Conservation (phyloP, 179 eudicot genomes). For the Beta macrorhiza region DNA sequence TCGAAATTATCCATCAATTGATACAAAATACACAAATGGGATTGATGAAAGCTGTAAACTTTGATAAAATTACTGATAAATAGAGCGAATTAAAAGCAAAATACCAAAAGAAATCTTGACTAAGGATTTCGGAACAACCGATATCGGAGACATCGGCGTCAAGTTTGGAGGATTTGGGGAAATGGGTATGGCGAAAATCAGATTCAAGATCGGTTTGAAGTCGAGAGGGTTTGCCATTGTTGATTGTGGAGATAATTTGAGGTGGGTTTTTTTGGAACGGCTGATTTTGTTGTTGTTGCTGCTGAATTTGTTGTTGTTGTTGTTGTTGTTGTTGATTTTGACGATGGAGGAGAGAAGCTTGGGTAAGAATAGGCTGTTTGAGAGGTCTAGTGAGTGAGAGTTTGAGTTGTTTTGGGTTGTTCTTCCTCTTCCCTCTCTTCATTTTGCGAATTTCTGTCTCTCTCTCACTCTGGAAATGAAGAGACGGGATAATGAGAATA, state of each 20-base stretch:
- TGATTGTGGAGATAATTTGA: too few species aligned
- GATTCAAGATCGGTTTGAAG: slow-evolving; percentile 37
- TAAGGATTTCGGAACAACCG: slow-evolving; percentile 52
- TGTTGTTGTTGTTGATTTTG: slow-evolving; percentile 1
- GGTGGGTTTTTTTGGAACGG: background rate
- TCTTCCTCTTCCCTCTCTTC: slow-evolving; percentile 25
- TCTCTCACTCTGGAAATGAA: background rate
- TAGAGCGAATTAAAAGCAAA: background rate
- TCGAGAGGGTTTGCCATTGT: slow-evolving; percentile 10
- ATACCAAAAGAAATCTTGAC: slow-evolving; percentile 95
- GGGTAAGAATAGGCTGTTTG: slow-evolving; percentile 39
- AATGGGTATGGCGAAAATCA: slow-evolving; percentile 10
- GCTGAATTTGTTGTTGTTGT: slow-evolving; percentile 2
- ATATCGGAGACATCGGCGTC: slow-evolving; percentile 28
- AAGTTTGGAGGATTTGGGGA: slow-evolving; percentile 17
- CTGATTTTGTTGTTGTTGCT: slow-evolving; percentile 1
- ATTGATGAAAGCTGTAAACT: slow-evolving; percentile 11
- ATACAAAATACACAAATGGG: background rate
- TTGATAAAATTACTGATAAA: background rate
- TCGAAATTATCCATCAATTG: too few species aligned
- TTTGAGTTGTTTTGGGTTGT: slow-evolving; percentile 19
- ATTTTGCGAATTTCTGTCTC: background rate
- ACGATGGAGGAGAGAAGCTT: slow-evolving; percentile 30
- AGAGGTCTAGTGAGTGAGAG: slow-evolving; percentile 35
- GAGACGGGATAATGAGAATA: too few species aligned